phyloP scores from a whole-genome alignment of 169 alveolate species.

The Cyclospora cayetanensis region DNA sequence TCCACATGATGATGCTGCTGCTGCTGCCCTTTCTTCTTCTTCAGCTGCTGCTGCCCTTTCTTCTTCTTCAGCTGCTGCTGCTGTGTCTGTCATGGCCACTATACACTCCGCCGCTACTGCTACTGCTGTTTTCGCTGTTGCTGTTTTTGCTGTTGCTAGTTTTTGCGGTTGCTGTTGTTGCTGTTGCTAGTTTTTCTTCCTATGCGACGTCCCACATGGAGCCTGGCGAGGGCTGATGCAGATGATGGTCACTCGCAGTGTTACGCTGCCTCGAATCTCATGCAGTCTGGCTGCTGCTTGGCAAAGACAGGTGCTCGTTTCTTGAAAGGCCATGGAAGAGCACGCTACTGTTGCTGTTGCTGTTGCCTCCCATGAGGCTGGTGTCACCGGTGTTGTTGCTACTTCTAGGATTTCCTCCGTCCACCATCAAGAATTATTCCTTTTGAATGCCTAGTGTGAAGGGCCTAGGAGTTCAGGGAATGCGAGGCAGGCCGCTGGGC shows the following conservation, averaged over 20 bases:
- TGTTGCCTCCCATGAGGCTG: not conserved
- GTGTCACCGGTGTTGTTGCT: not conserved
- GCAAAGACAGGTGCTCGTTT: too few relatives aligned
- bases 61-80: not conserved
- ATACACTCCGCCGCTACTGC: not conserved
- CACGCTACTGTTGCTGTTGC: not conserved
- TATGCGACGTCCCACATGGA: not conserved
- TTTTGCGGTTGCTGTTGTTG: not conserved
- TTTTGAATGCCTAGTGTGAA: too few relatives aligned
- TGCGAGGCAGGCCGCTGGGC: too few relatives aligned
- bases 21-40: not conserved
- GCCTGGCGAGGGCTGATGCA: not conserved
- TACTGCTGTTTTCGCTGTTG: not conserved
- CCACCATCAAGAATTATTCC: too few relatives aligned
- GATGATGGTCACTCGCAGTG: not conserved
- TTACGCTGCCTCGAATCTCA: too few relatives aligned
- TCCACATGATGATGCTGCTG: not conserved
- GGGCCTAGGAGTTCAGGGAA: too few relatives aligned
- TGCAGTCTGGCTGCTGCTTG: too few relatives aligned
- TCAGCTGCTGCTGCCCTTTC: not conserved
- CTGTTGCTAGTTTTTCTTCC: not conserved
- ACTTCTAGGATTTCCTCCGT: too few relatives aligned
- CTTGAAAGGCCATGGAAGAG: not conserved
- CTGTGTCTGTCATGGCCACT: not conserved
- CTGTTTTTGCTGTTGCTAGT: not conserved